Evolutionary conservation across 345 rosid genomes (phyloP).

Genomic region (Viola odorata): DNA sequence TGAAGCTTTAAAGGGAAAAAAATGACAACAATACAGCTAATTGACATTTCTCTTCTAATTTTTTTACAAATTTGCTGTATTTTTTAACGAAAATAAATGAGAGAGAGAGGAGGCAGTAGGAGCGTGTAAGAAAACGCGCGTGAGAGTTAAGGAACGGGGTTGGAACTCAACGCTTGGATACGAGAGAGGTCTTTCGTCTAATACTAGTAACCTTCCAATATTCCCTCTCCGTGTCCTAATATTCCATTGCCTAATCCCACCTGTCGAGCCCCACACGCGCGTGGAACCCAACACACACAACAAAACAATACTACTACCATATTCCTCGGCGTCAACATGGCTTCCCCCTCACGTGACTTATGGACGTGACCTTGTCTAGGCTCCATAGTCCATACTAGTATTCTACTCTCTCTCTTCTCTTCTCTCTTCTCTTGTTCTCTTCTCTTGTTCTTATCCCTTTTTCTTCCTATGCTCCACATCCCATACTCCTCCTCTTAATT

Average conservation of each 20-base stretch:
- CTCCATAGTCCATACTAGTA: not conserved
- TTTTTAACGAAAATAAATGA: no score
- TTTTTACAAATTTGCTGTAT: no score
- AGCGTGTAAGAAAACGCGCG: no score
- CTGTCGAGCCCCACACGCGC: conserved; percentile 45
- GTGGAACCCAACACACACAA: conserved; percentile 4
- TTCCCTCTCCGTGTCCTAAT: conserved; percentile 57
- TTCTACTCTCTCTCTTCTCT: conserved; percentile 21
- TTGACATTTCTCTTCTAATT: no score
- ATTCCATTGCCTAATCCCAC: conserved; percentile 26
- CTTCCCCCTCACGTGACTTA: conserved; percentile 53
- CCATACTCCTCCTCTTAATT: conserved; percentile 7
- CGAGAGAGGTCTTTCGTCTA: no score
- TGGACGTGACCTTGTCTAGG: conserved; percentile 37
- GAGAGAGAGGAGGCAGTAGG: no score
- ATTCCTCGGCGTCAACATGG: conserved; percentile 73
- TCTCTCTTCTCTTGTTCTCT: conserved; percentile 20
- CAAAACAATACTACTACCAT: conserved; percentile 17
- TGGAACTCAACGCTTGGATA: conserved; percentile 5
- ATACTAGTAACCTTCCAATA: conserved; percentile 24
- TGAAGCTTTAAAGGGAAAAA: no score
- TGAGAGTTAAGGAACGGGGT: conserved; percentile 3
- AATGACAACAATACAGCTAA: no score
- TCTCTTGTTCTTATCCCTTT: conserved; percentile 1
- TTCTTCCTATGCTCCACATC: conserved; percentile 4